phyloP scores from a whole-genome alignment of 2,329 filamentous ascomycete species.

The Xylariales sp. region DNA sequence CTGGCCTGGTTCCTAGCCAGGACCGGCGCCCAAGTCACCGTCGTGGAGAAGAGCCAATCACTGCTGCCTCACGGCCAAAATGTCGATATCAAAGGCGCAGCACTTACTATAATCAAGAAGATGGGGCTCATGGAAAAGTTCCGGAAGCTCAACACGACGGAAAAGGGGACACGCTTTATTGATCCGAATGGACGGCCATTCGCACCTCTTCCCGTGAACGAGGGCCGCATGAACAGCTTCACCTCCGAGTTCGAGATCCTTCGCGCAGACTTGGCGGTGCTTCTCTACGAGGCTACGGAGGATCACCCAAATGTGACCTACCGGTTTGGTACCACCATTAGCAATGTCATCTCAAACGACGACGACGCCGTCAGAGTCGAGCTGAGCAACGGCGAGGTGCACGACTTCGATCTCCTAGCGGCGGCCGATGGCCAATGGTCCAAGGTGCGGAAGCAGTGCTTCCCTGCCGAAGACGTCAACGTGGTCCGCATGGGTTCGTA shows the following conservation, averaged over 20 bases:
- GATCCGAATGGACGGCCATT: background rate
- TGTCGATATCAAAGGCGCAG: constrained; percentile 1
- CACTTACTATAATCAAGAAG: constrained; percentile 1
- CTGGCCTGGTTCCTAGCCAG: constrained; percentile 6
- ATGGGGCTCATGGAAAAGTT: constrained; percentile 5
- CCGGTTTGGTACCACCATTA: constrained; percentile 24
- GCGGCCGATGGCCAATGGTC: constrained; percentile 53
- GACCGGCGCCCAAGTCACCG: background rate
- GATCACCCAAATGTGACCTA: constrained; percentile 17
- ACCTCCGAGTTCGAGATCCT: constrained; percentile 52
- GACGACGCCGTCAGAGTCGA: constrained; percentile 12
- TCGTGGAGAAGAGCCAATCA: constrained; percentile 2
- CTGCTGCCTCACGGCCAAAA: constrained; percentile 1
- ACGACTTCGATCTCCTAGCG: constrained; percentile 46
- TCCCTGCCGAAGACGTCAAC: constrained; percentile 21
- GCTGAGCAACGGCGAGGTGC: constrained; percentile 37
- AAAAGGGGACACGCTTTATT: constrained; percentile 1
- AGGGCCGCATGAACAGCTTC: constrained; percentile 24
- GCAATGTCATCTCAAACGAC: constrained; percentile 6
- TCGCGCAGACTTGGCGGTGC: constrained; percentile 42
- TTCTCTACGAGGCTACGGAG: constrained; percentile 33
- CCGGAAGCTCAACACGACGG: constrained; percentile 1
- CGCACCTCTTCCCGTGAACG: constrained; percentile 3
- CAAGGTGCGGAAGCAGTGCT: constrained; percentile 37
- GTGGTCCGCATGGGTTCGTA: constrained; percentile 19